Conservation (phyloP, 345 rosid genomes). For the Arabis hirsuta region DNA sequence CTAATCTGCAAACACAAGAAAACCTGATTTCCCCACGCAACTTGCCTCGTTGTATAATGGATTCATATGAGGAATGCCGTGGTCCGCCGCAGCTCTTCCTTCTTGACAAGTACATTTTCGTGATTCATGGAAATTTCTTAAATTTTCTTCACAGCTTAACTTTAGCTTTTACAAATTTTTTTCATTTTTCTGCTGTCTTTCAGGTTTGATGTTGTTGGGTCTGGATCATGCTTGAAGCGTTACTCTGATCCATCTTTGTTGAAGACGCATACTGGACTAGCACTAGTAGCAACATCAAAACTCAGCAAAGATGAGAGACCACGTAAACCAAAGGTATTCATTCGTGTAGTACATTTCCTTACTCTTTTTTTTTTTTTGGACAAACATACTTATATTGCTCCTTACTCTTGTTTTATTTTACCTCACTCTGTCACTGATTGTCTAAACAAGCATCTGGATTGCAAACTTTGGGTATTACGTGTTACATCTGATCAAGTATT, state of each 20-base stretch:
- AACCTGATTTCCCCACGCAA: constrained; percentile 67
- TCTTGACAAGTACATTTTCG: constrained; percentile 80
- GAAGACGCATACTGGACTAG: constrained; percentile 51
- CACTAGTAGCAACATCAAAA: constrained; percentile 28
- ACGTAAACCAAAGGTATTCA: constrained; percentile 71
- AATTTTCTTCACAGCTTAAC: background rate
- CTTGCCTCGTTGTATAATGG: constrained; percentile 89
- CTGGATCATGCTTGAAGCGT: constrained; percentile 93
- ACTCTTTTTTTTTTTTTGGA: constrained; percentile 10
- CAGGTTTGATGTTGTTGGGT: constrained; percentile 94
- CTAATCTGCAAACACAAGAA: constrained; percentile 57
- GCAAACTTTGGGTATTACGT: constrained; percentile 10
- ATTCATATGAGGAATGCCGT: constrained; percentile 86
- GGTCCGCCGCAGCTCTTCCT: constrained; percentile 80
- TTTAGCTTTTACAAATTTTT: background rate
- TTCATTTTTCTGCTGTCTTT: constrained; percentile 1
- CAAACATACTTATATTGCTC: background rate
- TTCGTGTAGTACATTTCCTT: constrained; percentile 1
- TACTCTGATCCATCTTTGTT: constrained; percentile 91
- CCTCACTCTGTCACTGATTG: background rate
- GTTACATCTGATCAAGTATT: constrained; percentile 21
- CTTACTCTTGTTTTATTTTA: constrained; percentile 12
- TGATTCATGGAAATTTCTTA: background rate
- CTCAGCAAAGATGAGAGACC: constrained; percentile 54
- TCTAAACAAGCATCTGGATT: constrained; percentile 13